Percentiles rank a stretch among this genome's conserved stretches.
phyloP scores from a whole-genome alignment of 495 filamentous ascomycete genomes.

The Podospora pseudopauciseta region DNA sequence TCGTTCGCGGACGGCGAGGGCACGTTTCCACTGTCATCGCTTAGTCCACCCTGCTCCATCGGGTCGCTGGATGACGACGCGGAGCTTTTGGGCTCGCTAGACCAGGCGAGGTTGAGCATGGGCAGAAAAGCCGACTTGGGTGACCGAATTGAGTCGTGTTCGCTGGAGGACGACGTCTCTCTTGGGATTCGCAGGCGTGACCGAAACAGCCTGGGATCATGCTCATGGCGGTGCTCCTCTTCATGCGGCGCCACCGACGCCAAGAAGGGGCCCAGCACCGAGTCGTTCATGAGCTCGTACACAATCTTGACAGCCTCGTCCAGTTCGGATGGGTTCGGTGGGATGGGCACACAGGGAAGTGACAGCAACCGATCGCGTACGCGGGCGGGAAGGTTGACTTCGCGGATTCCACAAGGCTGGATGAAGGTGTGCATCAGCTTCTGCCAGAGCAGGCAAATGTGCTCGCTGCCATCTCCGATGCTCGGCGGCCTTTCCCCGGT shows the following conservation, averaged over 20 bases:
- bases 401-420: constrained; percentile 70
- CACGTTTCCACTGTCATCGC: constrained; percentile 50
- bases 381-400: constrained; percentile 87
- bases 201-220: constrained; percentile 37
- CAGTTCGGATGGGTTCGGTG: constrained; percentile 73
- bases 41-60: constrained; percentile 37
- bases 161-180: constrained; percentile 24
- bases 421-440: constrained; percentile 73
- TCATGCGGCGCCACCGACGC: constrained; percentile 51
- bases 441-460: constrained; percentile 69
- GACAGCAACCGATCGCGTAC: constrained; percentile 77
- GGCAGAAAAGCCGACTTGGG: constrained; percentile 45
- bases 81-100: constrained; percentile 36
- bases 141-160: constrained; percentile 40
- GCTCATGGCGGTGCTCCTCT: constrained; percentile 24
- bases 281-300: constrained; percentile 96
- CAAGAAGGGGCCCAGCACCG: constrained; percentile 78
- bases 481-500: constrained; percentile 1
- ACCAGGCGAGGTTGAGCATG: constrained; percentile 40
- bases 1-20: constrained; percentile 52
- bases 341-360: constrained; percentile 55
- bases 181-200: constrained; percentile 38
- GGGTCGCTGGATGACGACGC: constrained; percentile 37
- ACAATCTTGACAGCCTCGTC: constrained; percentile 89
- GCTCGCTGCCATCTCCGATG: constrained; percentile 55